Conservation (phyloP, 805 yeast genomes). For the Kazachstania martiniae region DNA sequence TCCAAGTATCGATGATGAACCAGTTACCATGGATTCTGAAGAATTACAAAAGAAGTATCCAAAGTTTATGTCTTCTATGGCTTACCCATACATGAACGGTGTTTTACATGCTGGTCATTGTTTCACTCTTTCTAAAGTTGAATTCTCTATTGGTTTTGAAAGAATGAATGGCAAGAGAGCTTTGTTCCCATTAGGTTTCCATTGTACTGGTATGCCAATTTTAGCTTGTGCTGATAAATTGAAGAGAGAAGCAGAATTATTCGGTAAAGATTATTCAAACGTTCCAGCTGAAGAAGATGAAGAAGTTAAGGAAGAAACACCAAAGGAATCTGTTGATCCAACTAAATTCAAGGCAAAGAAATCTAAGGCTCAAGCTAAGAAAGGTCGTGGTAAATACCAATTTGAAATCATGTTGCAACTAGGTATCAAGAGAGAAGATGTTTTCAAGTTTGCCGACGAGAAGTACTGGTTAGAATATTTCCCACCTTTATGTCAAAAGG, state of each 20-base stretch:
- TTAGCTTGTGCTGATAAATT: constrained; percentile 92
- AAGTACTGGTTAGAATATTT: constrained; percentile 80
- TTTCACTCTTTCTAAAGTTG: constrained; percentile 89
- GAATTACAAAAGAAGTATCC: constrained; percentile 73
- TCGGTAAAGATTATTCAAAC: constrained; percentile 70
- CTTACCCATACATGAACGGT: constrained; percentile 99
- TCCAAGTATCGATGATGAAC: constrained; percentile 59
- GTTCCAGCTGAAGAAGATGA: constrained; percentile 56
- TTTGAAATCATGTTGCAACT: constrained; percentile 92
- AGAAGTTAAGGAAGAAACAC: constrained; percentile 27
- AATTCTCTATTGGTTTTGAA: constrained; percentile 86
- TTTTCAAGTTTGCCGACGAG: constrained; percentile 85
- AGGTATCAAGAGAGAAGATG: constrained; percentile 77
- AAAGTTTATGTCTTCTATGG: constrained; percentile 87
- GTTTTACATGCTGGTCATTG: constrained; percentile 95
- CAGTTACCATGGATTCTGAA: constrained; percentile 45
- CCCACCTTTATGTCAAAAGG: constrained; percentile 80
- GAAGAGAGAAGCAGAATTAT: constrained; percentile 81
- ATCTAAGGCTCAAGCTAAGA: constrained; percentile 87
- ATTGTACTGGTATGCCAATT: constrained; percentile 99
- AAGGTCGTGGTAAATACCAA: constrained; percentile 90
- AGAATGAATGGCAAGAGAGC: constrained; percentile 91
- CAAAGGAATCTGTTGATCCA: constrained; percentile 54
- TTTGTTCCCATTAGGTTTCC: constrained; percentile 93
- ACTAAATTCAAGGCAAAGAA: constrained; percentile 89